Base-by-base conservation (phyloP, 2,329 filamentous ascomycete species). In the Claviceps capensis region DNA sequence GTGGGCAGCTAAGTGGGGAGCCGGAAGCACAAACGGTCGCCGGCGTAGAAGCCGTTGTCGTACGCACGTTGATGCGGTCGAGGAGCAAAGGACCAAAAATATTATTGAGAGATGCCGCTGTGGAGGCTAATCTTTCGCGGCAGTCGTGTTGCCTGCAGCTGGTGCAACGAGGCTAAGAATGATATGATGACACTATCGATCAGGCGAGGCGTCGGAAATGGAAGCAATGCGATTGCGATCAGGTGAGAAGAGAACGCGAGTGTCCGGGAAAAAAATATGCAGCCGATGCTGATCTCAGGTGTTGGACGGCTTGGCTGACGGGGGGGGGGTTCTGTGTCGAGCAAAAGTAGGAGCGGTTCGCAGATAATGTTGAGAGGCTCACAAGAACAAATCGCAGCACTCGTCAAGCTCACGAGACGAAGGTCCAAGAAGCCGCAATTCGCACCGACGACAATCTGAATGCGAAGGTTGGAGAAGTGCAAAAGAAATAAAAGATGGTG, bases 401-500 rank as follows among this genome's bases (percentile, higher is more conserved):
- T 43, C 19, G 52, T 47, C 43, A 37, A 48, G 37, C 44, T 50
- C 48, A 47, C 42, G 42, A 19, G 34, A 14, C 26, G 41, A 45
- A 41, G 41, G 23, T 19, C 19, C 30, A 34, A 9, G 47, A 41
- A 46, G 52, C 26, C 43, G 50, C 22, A 19, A 30, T 49, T 8
- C 50, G 46, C 47, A 44, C 43, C 34, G 26, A 36, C 43, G 30
- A 19, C 23, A 38, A 38, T 51, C 30, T 37, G 26, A 47, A 43
- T 42, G 52, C 42, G n/a, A n/a, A 51, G 36, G 23, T 46, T 52
- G 42, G 41, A 37, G n/a, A 49, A 16, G 22, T 43, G 41, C 41
- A 42, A 54, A 51, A 50, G 47, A 47, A 42, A 52, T 30, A 43
- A 49, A 55, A 48, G 38, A 51, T 43, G 34, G 44, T 51, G 48